Conservation (phyloP, 2,329 filamentous ascomycete species). For the Xylaria polymorpha region DNA sequence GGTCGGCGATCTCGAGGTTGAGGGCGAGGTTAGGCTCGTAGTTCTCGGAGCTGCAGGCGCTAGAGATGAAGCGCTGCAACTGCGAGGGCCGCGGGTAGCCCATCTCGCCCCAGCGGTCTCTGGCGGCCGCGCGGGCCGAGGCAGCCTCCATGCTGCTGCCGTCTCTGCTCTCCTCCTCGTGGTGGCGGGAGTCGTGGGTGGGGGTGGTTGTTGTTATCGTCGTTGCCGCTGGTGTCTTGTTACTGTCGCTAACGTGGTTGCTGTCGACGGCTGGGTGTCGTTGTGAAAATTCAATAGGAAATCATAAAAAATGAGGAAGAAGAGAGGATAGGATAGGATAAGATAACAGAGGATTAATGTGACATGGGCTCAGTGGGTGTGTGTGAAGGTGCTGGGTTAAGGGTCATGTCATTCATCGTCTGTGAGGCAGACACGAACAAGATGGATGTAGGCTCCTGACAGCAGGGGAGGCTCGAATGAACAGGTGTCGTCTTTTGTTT, state of each 20-base stretch:
- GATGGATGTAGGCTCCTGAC: not conserved
- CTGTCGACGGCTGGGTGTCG: not conserved
- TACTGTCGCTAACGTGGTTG: not conserved
- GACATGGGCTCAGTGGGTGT: not conserved
- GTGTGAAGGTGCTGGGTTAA: not conserved
- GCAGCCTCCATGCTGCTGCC: slow-evolving; percentile 81
- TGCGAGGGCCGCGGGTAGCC: slow-evolving; percentile 83
- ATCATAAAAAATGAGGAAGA: not conserved
- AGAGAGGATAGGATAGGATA: not conserved
- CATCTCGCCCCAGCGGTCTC: slow-evolving; percentile 91
- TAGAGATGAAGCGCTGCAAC: slow-evolving; percentile 94
- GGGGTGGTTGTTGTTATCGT: not conserved
- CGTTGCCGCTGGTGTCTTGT: not conserved
- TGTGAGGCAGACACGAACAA: not conserved
- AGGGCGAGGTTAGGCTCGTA: slow-evolving; percentile 97
- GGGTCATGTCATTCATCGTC: not conserved
- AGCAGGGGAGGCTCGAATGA: not conserved
- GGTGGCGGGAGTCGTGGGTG: not conserved
- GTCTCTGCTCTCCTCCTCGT: not conserved
- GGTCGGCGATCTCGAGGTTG: slow-evolving; percentile 94
- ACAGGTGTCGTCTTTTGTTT: not conserved
- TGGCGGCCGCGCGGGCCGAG: slow-evolving; percentile 92
- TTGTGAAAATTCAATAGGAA: not conserved
- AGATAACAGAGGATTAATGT: not conserved
- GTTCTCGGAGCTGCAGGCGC: slow-evolving; percentile 96